A percentile compares a stretch with the other conserved stretches of the same genome.
Evolutionary conservation across 1,139 yeast genomes (phyloP).

Genomic region (Magnusiomyces fungicola): DNA sequence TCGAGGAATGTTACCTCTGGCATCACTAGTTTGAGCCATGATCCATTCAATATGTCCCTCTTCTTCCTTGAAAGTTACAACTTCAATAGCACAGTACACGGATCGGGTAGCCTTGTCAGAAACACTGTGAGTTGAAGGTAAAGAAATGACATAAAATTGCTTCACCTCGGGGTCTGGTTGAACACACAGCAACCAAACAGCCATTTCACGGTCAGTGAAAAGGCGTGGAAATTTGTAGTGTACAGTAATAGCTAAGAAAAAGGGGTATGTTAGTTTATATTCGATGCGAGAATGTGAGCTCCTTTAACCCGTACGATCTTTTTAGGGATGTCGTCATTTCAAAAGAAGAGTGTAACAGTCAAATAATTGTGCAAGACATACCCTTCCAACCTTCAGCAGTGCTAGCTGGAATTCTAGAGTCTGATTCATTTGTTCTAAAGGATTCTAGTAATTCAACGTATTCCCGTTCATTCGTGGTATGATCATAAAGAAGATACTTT

Average conservation of each 20-base stretch:
- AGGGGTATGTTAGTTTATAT: background rate
- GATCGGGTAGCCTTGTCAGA: slow-evolving; percentile 28
- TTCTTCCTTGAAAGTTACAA: slow-evolving; percentile 37
- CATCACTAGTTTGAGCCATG: slow-evolving; percentile 58
- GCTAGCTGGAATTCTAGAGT: slow-evolving; percentile 19
- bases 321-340: no score
- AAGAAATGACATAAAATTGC: slow-evolving; percentile 45
- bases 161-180: slow-evolving; percentile 30
- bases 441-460: slow-evolving; percentile 37
- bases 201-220: slow-evolving; percentile 46
- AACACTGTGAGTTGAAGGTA: slow-evolving; percentile 36
- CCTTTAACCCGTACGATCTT: background rate
- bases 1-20: slow-evolving; percentile 59
- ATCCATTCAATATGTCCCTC: slow-evolving; percentile 47
- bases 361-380: background rate
- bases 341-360: no score
- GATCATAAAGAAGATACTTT: slow-evolving; percentile 29
- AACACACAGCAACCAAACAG: slow-evolving; percentile 46
- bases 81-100: slow-evolving; percentile 53
- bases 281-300: background rate
- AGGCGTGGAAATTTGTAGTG: slow-evolving; percentile 47
- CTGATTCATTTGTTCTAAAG: slow-evolving; percentile 30
- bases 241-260: slow-evolving; percentile 24
- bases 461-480: slow-evolving; percentile 33
- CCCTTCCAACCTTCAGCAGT: slow-evolving; percentile 10